Evolutionary conservation across 1,139 yeast species (phyloP), one percentile per base, ranked within the genome.

Genomic region (Saccharomycopsis crataegensis): DNA sequence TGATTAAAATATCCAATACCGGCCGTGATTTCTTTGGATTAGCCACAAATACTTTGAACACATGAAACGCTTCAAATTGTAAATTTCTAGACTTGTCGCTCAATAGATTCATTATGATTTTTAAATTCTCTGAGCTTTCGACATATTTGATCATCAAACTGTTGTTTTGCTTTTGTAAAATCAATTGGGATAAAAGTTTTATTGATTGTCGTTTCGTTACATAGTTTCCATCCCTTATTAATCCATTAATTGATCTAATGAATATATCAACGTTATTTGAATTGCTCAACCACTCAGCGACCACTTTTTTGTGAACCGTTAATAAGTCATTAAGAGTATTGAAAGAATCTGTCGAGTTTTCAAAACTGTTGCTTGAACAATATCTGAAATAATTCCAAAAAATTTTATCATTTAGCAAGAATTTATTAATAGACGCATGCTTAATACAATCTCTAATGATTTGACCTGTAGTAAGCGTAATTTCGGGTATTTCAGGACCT

Each of bases 121-220:
- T 91, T 61, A 93, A 73, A 64, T 90, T 91, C 53, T 82, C 88
- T 1, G 94, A 82, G 55, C 86, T 85, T 62, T 83, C 86, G 58
- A 90, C 88, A 66, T 90, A 93, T 46, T 76, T 75, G 41, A 85
- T 79, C 81, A 93, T 83, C 61, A 88, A 79, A 50, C 70, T 72
- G 63, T 82, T 87, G 68, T 90, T 88, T 43, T 83, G 76, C 59
- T 91, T 77, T 56, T 82, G 81, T 56, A 88, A 74, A n/a, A 93
- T 83, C 60, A 93, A 73, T 56, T 83, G 86, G 28, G 86, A 80
- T 60, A 91, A 74, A 43, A 93, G 72, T 62, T 91, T 84, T 33
- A 90, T 82, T 49, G 95, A 83, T 68, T 93, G 99, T 58, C 99
- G 79, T 65, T 90, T 89, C 5, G 96, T 89, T 42, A 93, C 97